These are phyloP conservation scores for Botrytis squamosa DNA, from an alignment of 2,329 filamentous ascomycete genomes.

Conservation along the genomic window DNA sequence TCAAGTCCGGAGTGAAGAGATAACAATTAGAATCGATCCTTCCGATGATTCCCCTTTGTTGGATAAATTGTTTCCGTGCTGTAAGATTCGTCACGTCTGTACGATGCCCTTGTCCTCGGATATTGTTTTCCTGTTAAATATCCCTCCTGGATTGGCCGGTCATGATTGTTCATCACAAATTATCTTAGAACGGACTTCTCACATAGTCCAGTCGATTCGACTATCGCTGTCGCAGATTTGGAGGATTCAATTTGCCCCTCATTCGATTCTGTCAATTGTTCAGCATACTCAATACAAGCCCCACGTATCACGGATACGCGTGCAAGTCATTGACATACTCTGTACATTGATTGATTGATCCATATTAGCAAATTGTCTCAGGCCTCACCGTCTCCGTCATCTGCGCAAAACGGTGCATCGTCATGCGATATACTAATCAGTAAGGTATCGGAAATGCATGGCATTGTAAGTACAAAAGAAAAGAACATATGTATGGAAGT, in stretches of 20 bases:
- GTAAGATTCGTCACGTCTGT: neutral
- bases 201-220: neutral
- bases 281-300: neutral
- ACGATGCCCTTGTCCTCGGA: neutral
- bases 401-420: constrained; percentile 1
- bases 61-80: constrained; percentile 8
- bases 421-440: constrained; percentile 1
- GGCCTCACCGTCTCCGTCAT: constrained; percentile 12
- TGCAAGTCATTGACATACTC: constrained; percentile 3
- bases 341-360: neutral
- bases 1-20: neutral
- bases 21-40: neutral
- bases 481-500: constrained; percentile 11
- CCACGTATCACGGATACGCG: neutral
- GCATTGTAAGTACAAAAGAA: constrained; percentile 5
- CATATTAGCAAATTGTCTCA: neutral
- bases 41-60: neutral
- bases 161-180: neutral
- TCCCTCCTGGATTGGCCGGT: neutral
- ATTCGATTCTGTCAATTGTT: neutral
- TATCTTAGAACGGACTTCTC: too few species aligned
- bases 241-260: constrained; percentile 16
- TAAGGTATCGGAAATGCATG: constrained; percentile 11
- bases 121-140: neutral
- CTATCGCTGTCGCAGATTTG: constrained; percentile 7